A percentile compares a stretch with the other conserved stretches of the same genome.
Evolutionary conservation across 2,329 filamentous ascomycete genomes (phyloP).

Genomic region (Penicillium sp.): DNA sequence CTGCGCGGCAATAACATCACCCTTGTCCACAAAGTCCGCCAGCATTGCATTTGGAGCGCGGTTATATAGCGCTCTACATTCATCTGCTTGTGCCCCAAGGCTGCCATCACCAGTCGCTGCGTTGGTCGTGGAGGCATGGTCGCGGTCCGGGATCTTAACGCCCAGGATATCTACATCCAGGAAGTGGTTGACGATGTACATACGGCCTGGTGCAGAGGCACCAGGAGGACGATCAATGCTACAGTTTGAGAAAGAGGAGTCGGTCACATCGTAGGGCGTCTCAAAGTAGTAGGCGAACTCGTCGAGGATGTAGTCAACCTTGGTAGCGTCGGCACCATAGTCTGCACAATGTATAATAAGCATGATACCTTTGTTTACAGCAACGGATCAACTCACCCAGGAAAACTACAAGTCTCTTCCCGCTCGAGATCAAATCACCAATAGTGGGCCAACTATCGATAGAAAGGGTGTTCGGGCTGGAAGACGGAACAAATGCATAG

Average conservation of each 20-base stretch:
- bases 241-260: slow-evolving; percentile 41
- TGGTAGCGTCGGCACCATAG: slow-evolving; percentile 37
- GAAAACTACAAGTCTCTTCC: slow-evolving; percentile 45
- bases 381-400: slow-evolving; percentile 29
- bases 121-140: slow-evolving; percentile 40
- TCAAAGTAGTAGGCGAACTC: slow-evolving; percentile 47
- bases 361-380: neutral
- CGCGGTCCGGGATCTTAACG: slow-evolving; percentile 42
- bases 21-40: slow-evolving; percentile 46
- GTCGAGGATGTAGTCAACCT: slow-evolving; percentile 42
- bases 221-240: slow-evolving; percentile 43
- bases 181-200: slow-evolving; percentile 50
- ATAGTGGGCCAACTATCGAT: slow-evolving; percentile 44
- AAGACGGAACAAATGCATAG: slow-evolving; percentile 37
- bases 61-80: slow-evolving; percentile 39
- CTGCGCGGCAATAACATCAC: slow-evolving; percentile 42
- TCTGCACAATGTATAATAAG: slow-evolving; percentile 26
- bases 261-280: slow-evolving; percentile 42
- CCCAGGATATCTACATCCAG: slow-evolving; percentile 43
- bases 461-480: slow-evolving; percentile 27
- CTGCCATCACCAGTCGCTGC: slow-evolving; percentile 41
- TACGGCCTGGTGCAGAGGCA: slow-evolving; percentile 37
- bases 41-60: slow-evolving; percentile 43
- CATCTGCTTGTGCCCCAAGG: slow-evolving; percentile 41
- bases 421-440: slow-evolving; percentile 38